These are phyloP conservation scores for Kwoniella pini DNA, from an alignment of 768 basidiomycete genomes.

Conservation along the genomic window DNA sequence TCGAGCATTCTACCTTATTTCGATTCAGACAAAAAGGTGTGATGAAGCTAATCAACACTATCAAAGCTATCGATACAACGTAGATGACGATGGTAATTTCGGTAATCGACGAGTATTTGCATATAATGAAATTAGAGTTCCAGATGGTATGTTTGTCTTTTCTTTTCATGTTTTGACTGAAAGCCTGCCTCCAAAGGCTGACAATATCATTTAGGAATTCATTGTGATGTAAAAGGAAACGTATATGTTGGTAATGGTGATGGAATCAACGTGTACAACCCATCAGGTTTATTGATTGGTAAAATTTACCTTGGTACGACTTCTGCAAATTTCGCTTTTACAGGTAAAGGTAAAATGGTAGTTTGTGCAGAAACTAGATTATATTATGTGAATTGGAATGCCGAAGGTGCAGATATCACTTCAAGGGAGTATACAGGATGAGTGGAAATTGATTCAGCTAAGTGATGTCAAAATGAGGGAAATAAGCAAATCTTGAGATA, in stretches of 20 bases:
- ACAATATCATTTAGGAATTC: constrained; percentile 39
- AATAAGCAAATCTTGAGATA: too few relatives aligned
- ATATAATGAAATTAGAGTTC: constrained; percentile 36
- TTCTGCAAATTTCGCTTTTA: constrained; percentile 50
- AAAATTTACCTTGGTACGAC: constrained; percentile 47
- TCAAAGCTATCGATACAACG: constrained; percentile 47
- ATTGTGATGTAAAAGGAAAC: constrained; percentile 44
- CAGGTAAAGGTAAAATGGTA: constrained; percentile 46
- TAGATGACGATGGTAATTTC: constrained; percentile 42
- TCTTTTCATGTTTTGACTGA: not conserved
- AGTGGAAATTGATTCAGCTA: too few relatives aligned
- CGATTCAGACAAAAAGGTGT: not conserved
- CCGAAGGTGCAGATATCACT: constrained; percentile 37
- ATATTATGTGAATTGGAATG: constrained; percentile 35
- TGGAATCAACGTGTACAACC: constrained; percentile 48
- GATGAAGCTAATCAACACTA: not conserved
- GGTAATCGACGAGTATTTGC: constrained; percentile 43
- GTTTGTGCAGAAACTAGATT: constrained; percentile 45
- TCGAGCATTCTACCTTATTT: not conserved
- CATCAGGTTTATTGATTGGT: constrained; percentile 46
- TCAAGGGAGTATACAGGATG: constrained; percentile 9
- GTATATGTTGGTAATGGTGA: constrained; percentile 48
- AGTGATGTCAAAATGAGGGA: too few relatives aligned
- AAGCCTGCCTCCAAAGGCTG: not conserved
- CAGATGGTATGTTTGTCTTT: constrained; percentile 33